Evolutionary conservation across 2,329 filamentous ascomycete species (phyloP).

Genomic region (Trichoderma cornu-damae): DNA sequence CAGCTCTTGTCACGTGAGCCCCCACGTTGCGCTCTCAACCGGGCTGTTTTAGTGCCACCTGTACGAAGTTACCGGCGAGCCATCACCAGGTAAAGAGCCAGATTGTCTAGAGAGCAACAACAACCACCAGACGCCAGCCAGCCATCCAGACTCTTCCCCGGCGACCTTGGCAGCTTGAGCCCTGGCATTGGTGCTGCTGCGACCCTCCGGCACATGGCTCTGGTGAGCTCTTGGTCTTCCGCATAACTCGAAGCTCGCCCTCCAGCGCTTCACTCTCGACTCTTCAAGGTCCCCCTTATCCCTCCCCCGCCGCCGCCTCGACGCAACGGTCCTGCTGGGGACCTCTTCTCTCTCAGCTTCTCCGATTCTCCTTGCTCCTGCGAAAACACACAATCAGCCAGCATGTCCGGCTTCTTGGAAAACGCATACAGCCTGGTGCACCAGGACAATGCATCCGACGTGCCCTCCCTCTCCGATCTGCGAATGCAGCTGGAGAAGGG

Average conservation of each 20-base stretch:
- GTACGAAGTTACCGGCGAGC: slow-evolving; percentile 33
- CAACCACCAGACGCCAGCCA: slow-evolving; percentile 30
- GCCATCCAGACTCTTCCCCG: slow-evolving; percentile 29
- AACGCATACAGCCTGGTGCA: slow-evolving; percentile 95
- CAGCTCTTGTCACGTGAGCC: slow-evolving; percentile 31
- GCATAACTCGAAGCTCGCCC: slow-evolving; percentile 25
- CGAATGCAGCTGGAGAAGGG: slow-evolving; percentile 92
- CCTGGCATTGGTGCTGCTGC: slow-evolving; percentile 28
- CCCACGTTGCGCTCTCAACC: slow-evolving; percentile 9
- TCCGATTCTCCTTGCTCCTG: slow-evolving; percentile 19
- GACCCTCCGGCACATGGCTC: slow-evolving; percentile 29
- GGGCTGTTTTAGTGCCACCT: slow-evolving; percentile 40
- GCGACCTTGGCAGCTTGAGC: slow-evolving; percentile 29
- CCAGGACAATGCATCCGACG: slow-evolving; percentile 92
- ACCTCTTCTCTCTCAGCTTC: slow-evolving; percentile 7
- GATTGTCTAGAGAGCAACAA: slow-evolving; percentile 14
- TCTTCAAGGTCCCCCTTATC: slow-evolving; percentile 30
- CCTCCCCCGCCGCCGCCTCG: slow-evolving; percentile 31
- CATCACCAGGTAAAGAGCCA: slow-evolving; percentile 15
- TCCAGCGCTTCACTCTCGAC: slow-evolving; percentile 12
- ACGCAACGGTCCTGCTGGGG: slow-evolving; percentile 25
- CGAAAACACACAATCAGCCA: slow-evolving; percentile 35
- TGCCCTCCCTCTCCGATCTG: slow-evolving; percentile 84
- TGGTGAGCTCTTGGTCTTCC: slow-evolving; percentile 26
- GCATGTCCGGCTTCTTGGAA: slow-evolving; percentile 92